Percentiles rank a stretch among this genome's conserved stretches.
phyloP scores from a whole-genome alignment of 768 basidiomycete species.

The Xanthoconium stramineum region DNA sequence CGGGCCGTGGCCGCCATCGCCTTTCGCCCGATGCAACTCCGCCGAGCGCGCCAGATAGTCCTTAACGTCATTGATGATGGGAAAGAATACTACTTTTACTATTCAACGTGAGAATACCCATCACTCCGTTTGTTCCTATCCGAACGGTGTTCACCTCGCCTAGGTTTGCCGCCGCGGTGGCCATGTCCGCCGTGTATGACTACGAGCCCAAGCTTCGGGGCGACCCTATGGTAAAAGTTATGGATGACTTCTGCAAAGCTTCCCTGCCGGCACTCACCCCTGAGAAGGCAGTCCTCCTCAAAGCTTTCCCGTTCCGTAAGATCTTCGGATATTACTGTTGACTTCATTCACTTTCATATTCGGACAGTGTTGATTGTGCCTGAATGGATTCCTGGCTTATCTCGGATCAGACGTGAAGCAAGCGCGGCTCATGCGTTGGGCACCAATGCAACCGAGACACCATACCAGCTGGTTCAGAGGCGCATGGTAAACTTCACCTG shows the following conservation, averaged over 20 bases:
- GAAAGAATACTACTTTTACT: background rate
- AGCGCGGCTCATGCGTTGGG: background rate
- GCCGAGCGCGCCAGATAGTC: background rate
- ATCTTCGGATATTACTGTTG: background rate
- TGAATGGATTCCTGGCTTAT: too few species aligned
- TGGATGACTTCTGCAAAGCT: background rate
- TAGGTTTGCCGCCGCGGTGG: background rate
- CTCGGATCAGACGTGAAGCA: background rate
- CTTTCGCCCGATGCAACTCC: background rate
- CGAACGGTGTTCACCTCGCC: background rate
- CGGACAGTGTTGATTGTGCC: background rate
- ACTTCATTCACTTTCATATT: background rate
- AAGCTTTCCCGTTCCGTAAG: background rate
- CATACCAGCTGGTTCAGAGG: background rate
- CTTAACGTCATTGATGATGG: background rate
- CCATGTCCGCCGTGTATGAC: constrained; percentile 3
- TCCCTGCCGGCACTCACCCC: background rate
- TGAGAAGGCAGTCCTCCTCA: too few species aligned
- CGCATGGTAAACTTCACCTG: background rate
- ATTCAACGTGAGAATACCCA: background rate
- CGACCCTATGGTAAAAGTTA: background rate
- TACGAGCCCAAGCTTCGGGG: constrained; percentile 9
- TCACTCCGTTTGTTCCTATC: too few species aligned
- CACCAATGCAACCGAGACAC: background rate
- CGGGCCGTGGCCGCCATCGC: background rate